Conservation (phyloP, 306 rosid species). For the Vigna trinervia region DNA sequence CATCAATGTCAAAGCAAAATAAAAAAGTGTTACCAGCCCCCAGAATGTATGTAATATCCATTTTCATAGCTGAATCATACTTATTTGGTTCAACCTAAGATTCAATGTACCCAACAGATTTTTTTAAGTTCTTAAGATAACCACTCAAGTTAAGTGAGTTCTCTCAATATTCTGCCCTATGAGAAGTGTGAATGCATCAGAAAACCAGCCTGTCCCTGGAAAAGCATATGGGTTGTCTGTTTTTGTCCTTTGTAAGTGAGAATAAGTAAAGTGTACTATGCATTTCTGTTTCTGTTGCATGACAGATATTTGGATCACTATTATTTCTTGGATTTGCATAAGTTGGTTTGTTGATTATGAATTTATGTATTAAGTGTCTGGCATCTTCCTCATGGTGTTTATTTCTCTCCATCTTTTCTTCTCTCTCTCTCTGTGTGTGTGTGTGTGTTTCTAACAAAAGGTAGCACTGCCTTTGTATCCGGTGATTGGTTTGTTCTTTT, state of each 20-base stretch:
- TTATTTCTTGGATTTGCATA: conserved; percentile 38
- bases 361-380: neutral
- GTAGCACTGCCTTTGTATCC: conserved; percentile 5
- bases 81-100: conserved; percentile 20
- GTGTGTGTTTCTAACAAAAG: neutral
- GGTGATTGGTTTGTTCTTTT: conserved; percentile 1
- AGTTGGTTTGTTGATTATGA: neutral
- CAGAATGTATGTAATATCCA: neutral
- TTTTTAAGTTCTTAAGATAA: neutral
- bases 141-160: conserved; percentile 19
- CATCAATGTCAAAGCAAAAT: conserved; percentile 36
- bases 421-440: neutral
- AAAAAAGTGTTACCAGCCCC: conserved; percentile 9
- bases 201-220: neutral
- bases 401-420: neutral
- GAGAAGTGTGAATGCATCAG: conserved; percentile 1
- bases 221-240: conserved; percentile 19
- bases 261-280: neutral
- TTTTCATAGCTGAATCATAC: conserved; percentile 8
- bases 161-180: conserved; percentile 26
- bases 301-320: conserved; percentile 20
- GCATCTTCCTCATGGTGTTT: conserved; percentile 13
- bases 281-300: conserved; percentile 19
- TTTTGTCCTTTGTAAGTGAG: conserved; percentile 21
- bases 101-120: conserved; percentile 31